phyloP scores from a whole-genome alignment of 2,329 filamentous ascomycete genomes.

The Penicillium sp. region DNA sequence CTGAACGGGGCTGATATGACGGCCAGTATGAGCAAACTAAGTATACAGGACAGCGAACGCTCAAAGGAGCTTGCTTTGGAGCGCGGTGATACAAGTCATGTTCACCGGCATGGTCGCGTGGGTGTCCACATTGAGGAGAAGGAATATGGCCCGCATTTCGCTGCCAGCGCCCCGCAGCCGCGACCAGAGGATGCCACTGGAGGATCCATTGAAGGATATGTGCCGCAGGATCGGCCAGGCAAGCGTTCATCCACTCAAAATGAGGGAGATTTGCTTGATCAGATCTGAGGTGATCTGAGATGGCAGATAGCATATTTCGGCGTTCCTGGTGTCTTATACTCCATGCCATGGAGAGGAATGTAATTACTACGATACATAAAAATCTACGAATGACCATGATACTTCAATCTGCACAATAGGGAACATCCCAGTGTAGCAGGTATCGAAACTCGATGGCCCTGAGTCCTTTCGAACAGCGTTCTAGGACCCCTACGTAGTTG shows the following conservation, averaged over 20 bases:
- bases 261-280: constrained; percentile 48
- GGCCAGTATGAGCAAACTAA: constrained; percentile 24
- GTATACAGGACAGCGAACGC: constrained; percentile 22
- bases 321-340: constrained; percentile 15
- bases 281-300: constrained; percentile 37
- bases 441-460: constrained; percentile 4
- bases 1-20: constrained; percentile 24
- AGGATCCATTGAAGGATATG: constrained; percentile 42
- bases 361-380: constrained; percentile 8
- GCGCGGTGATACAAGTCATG: constrained; percentile 30
- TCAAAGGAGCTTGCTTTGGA: constrained; percentile 34
- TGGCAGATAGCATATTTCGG: constrained; percentile 17
- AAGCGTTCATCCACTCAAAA: constrained; percentile 27
- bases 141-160: constrained; percentile 10
- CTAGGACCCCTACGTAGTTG: constrained; percentile 23
- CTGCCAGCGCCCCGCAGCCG: constrained; percentile 29
- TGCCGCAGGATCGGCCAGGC: constrained; percentile 26
- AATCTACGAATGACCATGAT: constrained; percentile 20
- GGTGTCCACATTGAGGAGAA: constrained; percentile 35
- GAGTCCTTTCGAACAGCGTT: constrained; percentile 6
- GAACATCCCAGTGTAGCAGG: constrained; percentile 3
- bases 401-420: constrained; percentile 4
- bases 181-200: constrained; percentile 32
- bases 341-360: constrained; percentile 19
- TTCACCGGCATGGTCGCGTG: constrained; percentile 28